Percentiles rank a stretch among this genome's conserved stretches.
These are phyloP conservation scores for Acer negundo DNA, from an alignment of 345 rosid genomes.

Conservation along the genomic window DNA sequence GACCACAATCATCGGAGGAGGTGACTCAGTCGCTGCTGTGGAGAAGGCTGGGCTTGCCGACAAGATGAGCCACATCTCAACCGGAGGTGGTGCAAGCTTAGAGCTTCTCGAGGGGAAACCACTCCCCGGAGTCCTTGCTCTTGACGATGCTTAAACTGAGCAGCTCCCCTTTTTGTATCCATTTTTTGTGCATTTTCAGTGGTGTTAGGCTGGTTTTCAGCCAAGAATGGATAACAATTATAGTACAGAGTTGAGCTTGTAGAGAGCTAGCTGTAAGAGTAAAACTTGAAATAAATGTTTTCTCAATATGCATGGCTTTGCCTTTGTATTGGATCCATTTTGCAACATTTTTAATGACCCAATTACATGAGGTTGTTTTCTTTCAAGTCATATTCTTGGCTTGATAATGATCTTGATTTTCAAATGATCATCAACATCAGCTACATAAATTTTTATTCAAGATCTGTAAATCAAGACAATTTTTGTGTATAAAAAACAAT, in stretches of 20 bases:
- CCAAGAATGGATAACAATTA: slow-evolving; percentile 20
- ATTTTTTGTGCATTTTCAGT: slow-evolving; percentile 12
- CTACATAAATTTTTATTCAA: neutral
- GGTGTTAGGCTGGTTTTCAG: slow-evolving; percentile 33
- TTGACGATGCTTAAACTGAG: slow-evolving; percentile 64
- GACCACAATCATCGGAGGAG: slow-evolving; percentile 95
- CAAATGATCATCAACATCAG: neutral
- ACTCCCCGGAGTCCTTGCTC: slow-evolving; percentile 93
- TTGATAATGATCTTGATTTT: neutral
- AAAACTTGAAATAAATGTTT: slow-evolving; percentile 16
- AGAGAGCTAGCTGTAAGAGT: slow-evolving; percentile 20
- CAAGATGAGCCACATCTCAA: slow-evolving; percentile 96
- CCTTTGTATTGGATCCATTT: neutral
- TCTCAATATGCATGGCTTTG: slow-evolving; percentile 5
- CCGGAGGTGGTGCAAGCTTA: slow-evolving; percentile 97
- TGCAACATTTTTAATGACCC: slow-evolving; percentile 1
- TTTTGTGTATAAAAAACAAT: no score
- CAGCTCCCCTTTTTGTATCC: neutral
- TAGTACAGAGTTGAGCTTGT: slow-evolving; percentile 19
- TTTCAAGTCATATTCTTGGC: neutral
- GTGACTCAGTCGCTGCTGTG: slow-evolving; percentile 96
- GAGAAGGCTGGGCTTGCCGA: slow-evolving; percentile 92
- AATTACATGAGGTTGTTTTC: neutral
- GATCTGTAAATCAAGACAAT: neutral
- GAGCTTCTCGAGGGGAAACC: slow-evolving; percentile 93